Conservation (phyloP, 2,329 filamentous ascomycete genomes). For the Fusarium clavum region DNA sequence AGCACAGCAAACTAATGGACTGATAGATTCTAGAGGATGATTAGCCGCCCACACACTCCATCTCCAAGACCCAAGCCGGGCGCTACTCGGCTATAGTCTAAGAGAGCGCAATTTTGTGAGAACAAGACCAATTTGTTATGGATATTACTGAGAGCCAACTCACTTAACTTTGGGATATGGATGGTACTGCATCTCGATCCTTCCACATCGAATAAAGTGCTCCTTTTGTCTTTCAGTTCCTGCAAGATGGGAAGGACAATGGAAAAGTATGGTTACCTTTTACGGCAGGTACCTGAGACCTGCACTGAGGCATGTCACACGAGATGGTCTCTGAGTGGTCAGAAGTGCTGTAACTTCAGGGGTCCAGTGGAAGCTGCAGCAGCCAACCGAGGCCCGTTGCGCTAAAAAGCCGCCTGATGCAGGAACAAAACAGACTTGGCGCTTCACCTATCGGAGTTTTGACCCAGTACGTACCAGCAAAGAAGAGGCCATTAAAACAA, state of each 20-base stretch:
- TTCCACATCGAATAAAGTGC: background rate
- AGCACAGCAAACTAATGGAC: slow-evolving; percentile 9
- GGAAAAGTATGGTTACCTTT: slow-evolving; percentile 17
- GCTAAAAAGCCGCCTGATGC: slow-evolving; percentile 40
- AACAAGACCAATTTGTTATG: slow-evolving; percentile 8
- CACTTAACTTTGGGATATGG: background rate
- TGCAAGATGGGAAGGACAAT: background rate
- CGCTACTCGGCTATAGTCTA: slow-evolving; percentile 16
- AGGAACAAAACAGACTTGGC: slow-evolving; percentile 41
- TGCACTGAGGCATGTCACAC: slow-evolving; percentile 21
- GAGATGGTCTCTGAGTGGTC: slow-evolving; percentile 18
- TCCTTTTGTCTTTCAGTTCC: background rate
- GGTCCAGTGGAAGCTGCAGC: slow-evolving; percentile 26
- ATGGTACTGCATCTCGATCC: background rate
- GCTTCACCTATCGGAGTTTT: background rate
- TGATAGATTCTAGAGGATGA: slow-evolving; percentile 17
- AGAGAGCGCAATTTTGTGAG: slow-evolving; percentile 27
- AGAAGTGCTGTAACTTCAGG: slow-evolving; percentile 13
- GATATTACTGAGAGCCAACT: background rate
- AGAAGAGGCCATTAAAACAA: background rate
- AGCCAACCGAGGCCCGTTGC: slow-evolving; percentile 35
- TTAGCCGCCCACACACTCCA: slow-evolving; percentile 28
- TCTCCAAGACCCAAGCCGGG: slow-evolving; percentile 5
- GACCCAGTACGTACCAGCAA: background rate
- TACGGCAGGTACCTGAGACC: slow-evolving; percentile 28